Base-by-base conservation (phyloP, 108 stramenopile species). In the Aurantiochytrium sp. region DNA sequence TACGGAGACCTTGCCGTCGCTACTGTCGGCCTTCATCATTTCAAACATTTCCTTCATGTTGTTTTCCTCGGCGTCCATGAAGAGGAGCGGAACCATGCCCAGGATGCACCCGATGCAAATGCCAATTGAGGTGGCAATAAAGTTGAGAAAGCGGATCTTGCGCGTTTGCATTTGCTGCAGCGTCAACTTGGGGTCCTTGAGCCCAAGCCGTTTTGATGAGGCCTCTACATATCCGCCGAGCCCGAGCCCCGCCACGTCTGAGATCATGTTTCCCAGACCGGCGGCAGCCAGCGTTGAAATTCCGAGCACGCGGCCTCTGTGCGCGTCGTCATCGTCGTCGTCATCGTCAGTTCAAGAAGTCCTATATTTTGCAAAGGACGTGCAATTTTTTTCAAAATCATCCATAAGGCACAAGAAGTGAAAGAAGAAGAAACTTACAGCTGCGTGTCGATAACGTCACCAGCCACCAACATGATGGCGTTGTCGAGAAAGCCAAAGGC, bases 401-500 rank as follows among this genome's bases (percentile, higher is more conserved):
- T 28, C 28, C 28, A 28, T 28, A 35, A 35, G 35, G 35, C 35
- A 35, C 35, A 35, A 2, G 35, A 35, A 2, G 2, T 35, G 35
- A 35, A 42, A 23, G 23, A 29, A 72, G 18, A 3, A 29, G 28
- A 29, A 72, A 83, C 76, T 6, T 83, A 53, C 76, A 83, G 28
- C 76, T 83, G 45, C 12, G 92, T 93, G 93, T 99, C 98, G 91
- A 99, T 99, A 35, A 95, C 92, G 90, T 98, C 98, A 10, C 98
- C 98, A 5, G 97, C 96, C 49, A 97, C 88, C 49, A 99, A 93
- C 91, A 99, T 93, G 59, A 99, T 96, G n/a, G 95, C 90, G 90
- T 99, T 99, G 91, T 99, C 98, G 96, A 97, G 97, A 42, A 99
- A 94, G 16, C 98, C 98, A 91, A 98, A 98, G 10, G 53, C 89